Conservation (phyloP, 495 filamentous ascomycete genomes). For the Xylaria telfairii region DNA sequence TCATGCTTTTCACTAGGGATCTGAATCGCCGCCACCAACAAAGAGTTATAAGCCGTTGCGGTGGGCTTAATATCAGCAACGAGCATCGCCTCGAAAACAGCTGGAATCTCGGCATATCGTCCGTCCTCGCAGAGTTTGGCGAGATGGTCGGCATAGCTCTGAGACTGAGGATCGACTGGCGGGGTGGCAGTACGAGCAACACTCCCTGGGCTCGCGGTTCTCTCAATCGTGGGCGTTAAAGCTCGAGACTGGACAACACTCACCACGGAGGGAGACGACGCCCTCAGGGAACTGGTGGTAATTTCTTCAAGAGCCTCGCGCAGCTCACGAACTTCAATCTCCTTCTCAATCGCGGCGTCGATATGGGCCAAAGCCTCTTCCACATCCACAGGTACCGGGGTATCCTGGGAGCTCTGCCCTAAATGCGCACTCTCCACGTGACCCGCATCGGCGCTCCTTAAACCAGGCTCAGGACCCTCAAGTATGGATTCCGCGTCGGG, state of each 20-base stretch:
- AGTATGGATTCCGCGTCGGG: slow-evolving; percentile 57
- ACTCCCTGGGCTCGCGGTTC: slow-evolving; percentile 47
- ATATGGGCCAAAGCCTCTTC: slow-evolving; percentile 56
- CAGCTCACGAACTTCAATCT: slow-evolving; percentile 52
- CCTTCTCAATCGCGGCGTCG: slow-evolving; percentile 55
- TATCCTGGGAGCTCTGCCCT: slow-evolving; percentile 18
- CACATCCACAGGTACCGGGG: slow-evolving; percentile 32
- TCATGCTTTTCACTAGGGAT: slow-evolving; percentile 74
- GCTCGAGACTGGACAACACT: slow-evolving; percentile 49
- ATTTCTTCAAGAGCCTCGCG: slow-evolving; percentile 55
- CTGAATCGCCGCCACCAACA: slow-evolving; percentile 81
- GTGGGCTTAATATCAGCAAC: slow-evolving; percentile 77
- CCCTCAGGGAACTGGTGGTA: slow-evolving; percentile 41
- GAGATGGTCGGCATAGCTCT: slow-evolving; percentile 75
- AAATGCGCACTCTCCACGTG: slow-evolving; percentile 19
- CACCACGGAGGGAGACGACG: slow-evolving; percentile 44
- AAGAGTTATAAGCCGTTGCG: slow-evolving; percentile 84
- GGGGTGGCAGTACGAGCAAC: slow-evolving; percentile 52
- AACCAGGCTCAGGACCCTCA: slow-evolving; percentile 56
- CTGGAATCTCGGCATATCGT: slow-evolving; percentile 84
- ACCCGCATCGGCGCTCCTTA: slow-evolving; percentile 42
- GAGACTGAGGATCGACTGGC: slow-evolving; percentile 62
- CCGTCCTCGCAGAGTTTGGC: slow-evolving; percentile 68
- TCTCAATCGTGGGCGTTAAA: slow-evolving; percentile 44
- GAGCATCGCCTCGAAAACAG: slow-evolving; percentile 86